Evolutionary conservation across 2,329 filamentous ascomycete species (phyloP), one percentile per base, ranked within the genome.

Genomic region (Zymoseptoria ardabiliae): DNA sequence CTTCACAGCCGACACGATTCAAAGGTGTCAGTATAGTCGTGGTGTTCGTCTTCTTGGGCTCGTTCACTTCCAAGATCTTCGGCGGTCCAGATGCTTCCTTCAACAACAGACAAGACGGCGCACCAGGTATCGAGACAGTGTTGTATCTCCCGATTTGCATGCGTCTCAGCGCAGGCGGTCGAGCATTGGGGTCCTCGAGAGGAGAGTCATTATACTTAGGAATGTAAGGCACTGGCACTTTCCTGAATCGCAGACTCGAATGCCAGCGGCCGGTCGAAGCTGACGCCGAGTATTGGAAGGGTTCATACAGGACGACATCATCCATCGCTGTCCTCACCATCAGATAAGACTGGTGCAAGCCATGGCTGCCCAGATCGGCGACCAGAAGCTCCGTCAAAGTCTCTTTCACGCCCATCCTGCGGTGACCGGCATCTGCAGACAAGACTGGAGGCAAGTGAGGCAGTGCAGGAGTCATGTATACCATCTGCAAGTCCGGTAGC

Each of bases 251-350:
- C 10, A 97, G 77, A 7, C 81, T 82, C 22, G 78, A 75, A 1
- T 81, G 77, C 65, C 87, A 81, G 5, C 58, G 28, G 8, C 58
- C 58, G 10, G 50, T 10, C 22, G 23, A 21, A 3, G 57, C n/a
- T 1, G 50, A 45, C n/a, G 49, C 53, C 23, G 61, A 59, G 77
- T 77, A 71, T 50, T 83, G 80, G 66, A 91, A 88, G 1, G 93
- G 91, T 71, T 94, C 86, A 71, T 97, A 99, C 52, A 97, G 82
- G 10, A 88, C 88, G 35, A 97, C 77, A 70, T 97, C 92, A 64
- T 96, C 88, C 60, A 85, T 87, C 9, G 83, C 81, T 54, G 90
- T 90, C 55, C 93, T 89, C 25, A 92, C 78, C 66, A 97, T 86
- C 20, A 99, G 78, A 72, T 96, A 90, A 6, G 93, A 91, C 2